phyloP scores from a whole-genome alignment of 768 basidiomycete species.

The Tulasnella sp. region DNA sequence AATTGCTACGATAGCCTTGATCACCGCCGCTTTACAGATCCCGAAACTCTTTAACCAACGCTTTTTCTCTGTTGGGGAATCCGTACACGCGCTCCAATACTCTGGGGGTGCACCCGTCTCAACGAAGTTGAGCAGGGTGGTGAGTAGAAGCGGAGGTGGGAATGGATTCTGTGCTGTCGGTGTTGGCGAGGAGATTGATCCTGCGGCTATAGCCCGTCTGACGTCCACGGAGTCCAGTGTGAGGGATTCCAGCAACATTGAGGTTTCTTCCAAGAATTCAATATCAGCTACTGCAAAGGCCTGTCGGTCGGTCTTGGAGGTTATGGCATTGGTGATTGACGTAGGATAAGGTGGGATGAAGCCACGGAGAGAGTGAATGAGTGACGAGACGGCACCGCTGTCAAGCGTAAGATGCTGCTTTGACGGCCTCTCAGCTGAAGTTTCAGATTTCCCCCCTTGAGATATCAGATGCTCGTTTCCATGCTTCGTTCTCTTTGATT shows the following conservation, averaged over 20 bases:
- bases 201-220: conserved; percentile 58
- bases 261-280: conserved; percentile 61
- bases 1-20: conserved; percentile 78
- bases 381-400: conserved; percentile 50
- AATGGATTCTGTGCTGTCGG: conserved; percentile 25
- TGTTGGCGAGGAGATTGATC: conserved; percentile 46
- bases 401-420: conserved; percentile 42
- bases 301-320: conserved; percentile 11
- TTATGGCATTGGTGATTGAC: conserved; percentile 28
- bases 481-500: too few relatives aligned
- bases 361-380: conserved; percentile 46
- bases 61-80: conserved; percentile 36
- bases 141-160: conserved; percentile 34
- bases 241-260: conserved; percentile 65
- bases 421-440: background rate
- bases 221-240: conserved; percentile 70
- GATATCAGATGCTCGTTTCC: background rate
- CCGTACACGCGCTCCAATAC: conserved; percentile 40
- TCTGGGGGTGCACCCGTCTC: conserved; percentile 59
- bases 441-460: background rate
- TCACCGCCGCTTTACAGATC: conserved; percentile 74
- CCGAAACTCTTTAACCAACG: conserved; percentile 63
- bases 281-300: conserved; percentile 39
- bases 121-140: conserved; percentile 59
- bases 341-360: conserved; percentile 52